Conservation (phyloP, 73 alveolate species). For the Breviolum minutum region DNA sequence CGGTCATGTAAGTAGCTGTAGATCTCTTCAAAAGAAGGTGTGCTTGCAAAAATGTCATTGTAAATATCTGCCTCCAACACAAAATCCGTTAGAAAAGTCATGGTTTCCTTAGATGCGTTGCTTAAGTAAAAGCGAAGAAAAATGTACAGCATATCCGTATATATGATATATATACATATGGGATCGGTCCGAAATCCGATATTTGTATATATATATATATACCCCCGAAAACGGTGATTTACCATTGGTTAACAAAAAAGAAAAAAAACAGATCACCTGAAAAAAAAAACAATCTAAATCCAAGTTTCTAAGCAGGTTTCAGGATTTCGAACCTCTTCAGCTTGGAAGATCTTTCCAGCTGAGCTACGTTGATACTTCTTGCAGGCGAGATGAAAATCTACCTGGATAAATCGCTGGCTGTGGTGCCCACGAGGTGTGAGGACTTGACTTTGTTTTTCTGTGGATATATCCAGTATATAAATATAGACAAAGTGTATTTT, state of each 20-base stretch:
- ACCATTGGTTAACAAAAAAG: not conserved
- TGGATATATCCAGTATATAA: too few species aligned
- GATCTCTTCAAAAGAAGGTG: not conserved
- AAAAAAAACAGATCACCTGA: too few species aligned
- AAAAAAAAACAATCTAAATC: too few species aligned
- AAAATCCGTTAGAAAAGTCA: not conserved
- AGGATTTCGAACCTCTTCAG: slow-evolving; percentile 38
- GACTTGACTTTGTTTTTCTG: too few species aligned
- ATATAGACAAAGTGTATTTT: too few species aligned
- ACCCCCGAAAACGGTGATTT: too few species aligned
- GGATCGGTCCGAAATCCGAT: too few species aligned
- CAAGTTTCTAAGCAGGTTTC: not conserved
- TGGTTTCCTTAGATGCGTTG: not conserved
- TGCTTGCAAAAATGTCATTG: not conserved
- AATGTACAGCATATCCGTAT: too few species aligned
- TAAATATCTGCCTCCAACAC: slow-evolving; percentile 21
- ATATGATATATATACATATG: too few species aligned
- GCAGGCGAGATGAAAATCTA: slow-evolving; percentile 24
- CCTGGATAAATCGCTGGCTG: not conserved
- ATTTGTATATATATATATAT: too few species aligned
- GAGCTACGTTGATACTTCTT: slow-evolving; percentile 88
- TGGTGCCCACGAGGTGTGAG: too few species aligned
- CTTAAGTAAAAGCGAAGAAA: too few species aligned
- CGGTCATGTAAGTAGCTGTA: slow-evolving; percentile 69
- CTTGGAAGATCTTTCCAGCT: slow-evolving; percentile 28